Conservation (phyloP, 371 early-diverging fungal species). For the Batkoa obscura region DNA sequence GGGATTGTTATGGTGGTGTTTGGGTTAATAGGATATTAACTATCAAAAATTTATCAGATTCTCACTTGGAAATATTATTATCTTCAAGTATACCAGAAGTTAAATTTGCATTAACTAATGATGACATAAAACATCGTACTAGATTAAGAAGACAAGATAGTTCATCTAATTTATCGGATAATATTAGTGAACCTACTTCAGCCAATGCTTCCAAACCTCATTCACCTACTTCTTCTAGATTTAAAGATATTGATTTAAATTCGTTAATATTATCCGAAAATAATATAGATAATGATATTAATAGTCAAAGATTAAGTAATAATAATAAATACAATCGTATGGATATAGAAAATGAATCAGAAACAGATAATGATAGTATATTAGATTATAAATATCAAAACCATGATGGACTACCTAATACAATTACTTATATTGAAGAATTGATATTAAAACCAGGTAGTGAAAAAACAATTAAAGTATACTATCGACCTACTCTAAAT, state of each 20-base stretch:
- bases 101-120: constrained; percentile 32
- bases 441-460: constrained; percentile 65
- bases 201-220: background rate
- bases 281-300: background rate
- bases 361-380: background rate
- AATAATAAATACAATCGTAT: background rate
- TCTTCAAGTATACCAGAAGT: constrained; percentile 57
- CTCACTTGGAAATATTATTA: constrained; percentile 59
- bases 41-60: constrained; percentile 65
- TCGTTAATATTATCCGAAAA: background rate
- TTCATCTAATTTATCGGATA: background rate
- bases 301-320: background rate
- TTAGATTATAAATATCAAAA: constrained; percentile 8
- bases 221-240: background rate
- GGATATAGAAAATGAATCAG: constrained; percentile 1
- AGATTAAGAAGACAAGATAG: constrained; percentile 1
- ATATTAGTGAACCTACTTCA: background rate
- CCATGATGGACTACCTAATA: constrained; percentile 14
- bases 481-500: constrained; percentile 52
- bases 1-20: constrained; percentile 73
- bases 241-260: constrained; percentile 6
- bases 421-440: constrained; percentile 62
- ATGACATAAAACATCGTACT: constrained; percentile 5
- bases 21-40: constrained; percentile 62
- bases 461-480: constrained; percentile 63